These are phyloP conservation scores for Ceratorhiza oryzae-sativae DNA, from an alignment of 1,284 basidiomycete species.

Conservation along the genomic window DNA sequence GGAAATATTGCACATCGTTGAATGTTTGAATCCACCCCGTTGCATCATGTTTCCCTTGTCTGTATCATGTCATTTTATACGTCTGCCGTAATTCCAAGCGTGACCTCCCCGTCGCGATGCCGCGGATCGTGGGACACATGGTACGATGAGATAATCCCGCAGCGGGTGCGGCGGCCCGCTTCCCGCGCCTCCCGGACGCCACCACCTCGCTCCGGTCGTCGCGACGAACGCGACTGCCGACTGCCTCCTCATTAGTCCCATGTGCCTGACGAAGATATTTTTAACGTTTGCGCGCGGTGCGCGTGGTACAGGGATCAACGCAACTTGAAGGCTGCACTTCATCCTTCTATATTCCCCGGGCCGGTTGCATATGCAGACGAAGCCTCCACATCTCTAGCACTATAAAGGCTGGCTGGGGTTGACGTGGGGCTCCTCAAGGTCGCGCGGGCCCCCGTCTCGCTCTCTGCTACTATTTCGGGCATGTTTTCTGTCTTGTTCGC, in stretches of 20 bases:
- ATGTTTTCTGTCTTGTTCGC: slow-evolving; percentile 17
- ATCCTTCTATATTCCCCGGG: slow-evolving; percentile 14
- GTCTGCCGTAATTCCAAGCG: too few species aligned
- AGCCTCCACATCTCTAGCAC: too few species aligned
- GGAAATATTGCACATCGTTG: too few species aligned
- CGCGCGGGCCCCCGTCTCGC: slow-evolving; percentile 13
- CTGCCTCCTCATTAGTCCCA: not conserved
- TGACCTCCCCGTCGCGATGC: too few species aligned
- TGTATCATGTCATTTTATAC: too few species aligned
- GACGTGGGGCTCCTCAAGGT: slow-evolving; percentile 36
- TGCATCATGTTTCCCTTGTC: too few species aligned
- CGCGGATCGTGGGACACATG: not conserved
- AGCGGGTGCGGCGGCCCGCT: not conserved
- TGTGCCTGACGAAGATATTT: slow-evolving; percentile 21
- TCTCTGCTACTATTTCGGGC: not conserved
- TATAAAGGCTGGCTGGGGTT: slow-evolving; percentile 4
- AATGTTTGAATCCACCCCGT: too few species aligned
- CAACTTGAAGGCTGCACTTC: not conserved
- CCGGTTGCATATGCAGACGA: slow-evolving; percentile 5
- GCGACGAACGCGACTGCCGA: not conserved
- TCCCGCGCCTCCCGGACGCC: not conserved
- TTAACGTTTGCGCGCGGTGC: slow-evolving; percentile 16
- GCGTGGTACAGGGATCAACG: not conserved
- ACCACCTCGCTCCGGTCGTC: not conserved
- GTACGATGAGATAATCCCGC: not conserved